Evolutionary conservation across 2,329 filamentous ascomycete genomes (phyloP), one percentile per base, ranked within the genome.

Genomic region (Verticillium longisporum): DNA sequence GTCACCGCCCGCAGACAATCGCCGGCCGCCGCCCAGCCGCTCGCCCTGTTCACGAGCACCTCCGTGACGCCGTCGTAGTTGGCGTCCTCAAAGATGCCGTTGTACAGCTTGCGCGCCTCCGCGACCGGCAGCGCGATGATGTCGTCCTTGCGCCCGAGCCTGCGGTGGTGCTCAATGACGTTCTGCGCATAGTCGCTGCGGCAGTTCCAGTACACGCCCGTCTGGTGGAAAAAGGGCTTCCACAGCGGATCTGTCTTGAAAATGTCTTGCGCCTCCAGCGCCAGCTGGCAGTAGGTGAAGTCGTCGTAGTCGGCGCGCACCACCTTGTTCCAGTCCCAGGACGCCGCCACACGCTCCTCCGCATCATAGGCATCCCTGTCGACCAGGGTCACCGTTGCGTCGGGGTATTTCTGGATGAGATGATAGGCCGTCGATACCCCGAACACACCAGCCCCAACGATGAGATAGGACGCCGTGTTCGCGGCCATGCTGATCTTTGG

Each of bases 1-100:
- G 79, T 83, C 2, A 82, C 77, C 7, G 77, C 77, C 61, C 72
- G 68, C 57, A 85, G 68, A 54, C 79, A 76, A 63, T 83, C 80
- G 26, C 80, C 81, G 14, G 82, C 83, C 50, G 80, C 79, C n/a
- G 75, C 81, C 82, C 83, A 85, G 0, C 83, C 83, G 68, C 80
- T 82, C 38, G 77, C 81, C 66, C 75, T 76, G 68, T 85, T 85
- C 21, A 84, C 71, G 18, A 83, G 72, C 6, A 84, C 80, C 63
- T 81, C 79, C 62, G 78, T 79, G 5, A 83, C 80, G 3, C 75
- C 81, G 2, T 74, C 74, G 65, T 82, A 84, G 61, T 85, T 80
- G 1, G 82, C 81, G 55, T 80, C 74, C 9, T 79, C 77, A 61
- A 85, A 85, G 2, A 85, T 64, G 0, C 81, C 80, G 1, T 75